Evolutionary conservation across 306 rosid species (phyloP), one percentile per base, ranked within the genome.

Genomic region (Calophaca sinica): DNA sequence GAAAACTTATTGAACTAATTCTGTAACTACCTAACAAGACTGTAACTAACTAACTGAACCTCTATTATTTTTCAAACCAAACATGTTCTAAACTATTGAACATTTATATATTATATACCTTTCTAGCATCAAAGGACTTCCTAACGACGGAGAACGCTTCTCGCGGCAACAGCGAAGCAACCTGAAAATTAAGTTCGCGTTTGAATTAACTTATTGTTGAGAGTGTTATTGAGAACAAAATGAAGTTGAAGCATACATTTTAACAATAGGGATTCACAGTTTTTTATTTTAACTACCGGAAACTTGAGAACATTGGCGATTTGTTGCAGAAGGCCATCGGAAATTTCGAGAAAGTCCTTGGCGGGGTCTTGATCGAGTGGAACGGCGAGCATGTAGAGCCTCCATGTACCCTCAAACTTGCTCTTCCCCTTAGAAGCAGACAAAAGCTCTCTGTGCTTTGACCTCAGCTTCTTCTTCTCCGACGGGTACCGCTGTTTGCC

Each of bases 51-150:
- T 20, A 20, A 20, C 1, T 20, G 26, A 20, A 20, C 26, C 26
- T 20, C 26, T 20, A 20, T 20, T 20, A 20, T 20, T 20, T 20
- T 1, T 20, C 26, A 20, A 20, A 20, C 26, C 26, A 20, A 20
- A 20, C 26, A 20, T 20, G 26, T 20, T 20, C 26, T 1, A 20
- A 20, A 20, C 26, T 20, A 20, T 20, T 20, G 26, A 20, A 20
- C 36, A 33, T 33, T 33, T 33, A 33, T 33, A 33, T 33, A 31
- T 32, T 10, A 3, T 62, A 62, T 44, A 91, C 98, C 97, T 91
- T 91, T 79, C 97, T 87, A 13, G 97, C 96, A 77, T 94, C 98
- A 80, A 94, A 94, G 13, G 98, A 94, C 82, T 91, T 91, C 81
- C 96, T 85, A 74, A 91, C 79, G 48, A 94, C 85, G 0, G 88